Percentiles rank a stretch among this genome's conserved stretches.
These are phyloP conservation scores for Prunella vulgaris DNA, from an alignment of 257 asterid genomes.

Conservation along the genomic window DNA sequence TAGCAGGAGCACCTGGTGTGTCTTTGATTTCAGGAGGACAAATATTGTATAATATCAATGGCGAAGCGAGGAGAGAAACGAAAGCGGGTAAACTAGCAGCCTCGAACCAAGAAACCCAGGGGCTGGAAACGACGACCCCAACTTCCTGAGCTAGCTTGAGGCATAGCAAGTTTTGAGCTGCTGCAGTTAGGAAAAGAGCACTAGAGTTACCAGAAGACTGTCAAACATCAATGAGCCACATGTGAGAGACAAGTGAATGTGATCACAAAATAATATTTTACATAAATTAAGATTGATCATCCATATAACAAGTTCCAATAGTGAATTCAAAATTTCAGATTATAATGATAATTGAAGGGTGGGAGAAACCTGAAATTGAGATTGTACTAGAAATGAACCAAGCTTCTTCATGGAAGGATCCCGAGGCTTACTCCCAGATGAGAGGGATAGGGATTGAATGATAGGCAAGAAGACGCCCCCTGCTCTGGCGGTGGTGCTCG, in stretches of 20 bases:
- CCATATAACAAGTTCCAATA: background rate
- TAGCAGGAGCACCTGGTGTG: conserved; percentile 79
- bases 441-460: conserved; percentile 67
- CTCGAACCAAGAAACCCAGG: conserved; percentile 79
- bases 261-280: background rate
- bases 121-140: conserved; percentile 59
- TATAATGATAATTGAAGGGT: no score
- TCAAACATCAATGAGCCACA: conserved; percentile 32
- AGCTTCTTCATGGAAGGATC: conserved; percentile 66
- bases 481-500: conserved; percentile 90
- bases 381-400: conserved; percentile 68
- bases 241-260: conserved; percentile 26
- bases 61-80: conserved; percentile 59
- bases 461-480: conserved; percentile 90
- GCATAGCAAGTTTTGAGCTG: conserved; percentile 84
- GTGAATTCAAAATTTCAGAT: no score
- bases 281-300: background rate
- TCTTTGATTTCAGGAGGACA: conserved; percentile 80
- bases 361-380: conserved; percentile 98
- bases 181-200: conserved; percentile 93
- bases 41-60: conserved; percentile 58
- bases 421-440: conserved; percentile 68
- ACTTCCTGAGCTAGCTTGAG: conserved; percentile 79
- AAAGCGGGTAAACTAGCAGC: conserved; percentile 79
- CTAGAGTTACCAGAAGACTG: conserved; percentile 93